Evolutionary conservation across 495 filamentous ascomycete species (phyloP).

Genomic region (Aspergillus cristatus): DNA sequence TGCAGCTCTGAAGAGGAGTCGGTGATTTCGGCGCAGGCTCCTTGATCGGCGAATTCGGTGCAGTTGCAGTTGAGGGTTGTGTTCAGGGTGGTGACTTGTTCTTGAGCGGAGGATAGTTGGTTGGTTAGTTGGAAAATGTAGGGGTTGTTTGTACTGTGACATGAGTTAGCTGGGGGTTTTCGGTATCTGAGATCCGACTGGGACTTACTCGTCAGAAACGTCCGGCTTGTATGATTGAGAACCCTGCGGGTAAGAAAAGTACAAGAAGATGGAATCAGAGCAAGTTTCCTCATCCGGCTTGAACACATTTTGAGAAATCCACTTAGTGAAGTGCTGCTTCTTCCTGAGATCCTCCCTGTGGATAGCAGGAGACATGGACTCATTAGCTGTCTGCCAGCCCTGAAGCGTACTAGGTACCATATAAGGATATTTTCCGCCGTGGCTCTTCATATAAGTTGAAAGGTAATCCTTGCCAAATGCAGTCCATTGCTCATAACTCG

Average conservation of each 20-base stretch:
- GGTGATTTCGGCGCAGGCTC: no score
- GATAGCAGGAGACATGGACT: not conserved
- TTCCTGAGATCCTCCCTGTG: not conserved
- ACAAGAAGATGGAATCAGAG: slow-evolving; percentile 23
- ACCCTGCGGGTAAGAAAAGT: slow-evolving; percentile 4
- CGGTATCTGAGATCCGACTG: not conserved
- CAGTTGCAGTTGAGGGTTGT: no score
- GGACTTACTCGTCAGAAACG: not conserved
- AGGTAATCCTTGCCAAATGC: not conserved
- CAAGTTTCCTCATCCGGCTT: slow-evolving; percentile 21
- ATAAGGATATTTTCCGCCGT: not conserved
- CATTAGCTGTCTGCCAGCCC: not conserved
- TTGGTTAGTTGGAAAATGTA: not conserved
- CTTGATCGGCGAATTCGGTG: no score
- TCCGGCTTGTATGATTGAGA: slow-evolving; percentile 1
- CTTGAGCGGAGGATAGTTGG: not conserved
- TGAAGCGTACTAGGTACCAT: not conserved
- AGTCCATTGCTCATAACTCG: not conserved
- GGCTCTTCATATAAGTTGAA: not conserved
- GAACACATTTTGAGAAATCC: slow-evolving; percentile 38
- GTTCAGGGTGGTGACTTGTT: no score
- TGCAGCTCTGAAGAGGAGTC: no score
- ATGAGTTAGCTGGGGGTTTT: not conserved
- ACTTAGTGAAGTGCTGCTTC: slow-evolving; percentile 7
- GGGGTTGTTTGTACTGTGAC: not conserved